Conservation (phyloP, 2,329 filamentous ascomycete species). For the Alternaria consortialis region DNA sequence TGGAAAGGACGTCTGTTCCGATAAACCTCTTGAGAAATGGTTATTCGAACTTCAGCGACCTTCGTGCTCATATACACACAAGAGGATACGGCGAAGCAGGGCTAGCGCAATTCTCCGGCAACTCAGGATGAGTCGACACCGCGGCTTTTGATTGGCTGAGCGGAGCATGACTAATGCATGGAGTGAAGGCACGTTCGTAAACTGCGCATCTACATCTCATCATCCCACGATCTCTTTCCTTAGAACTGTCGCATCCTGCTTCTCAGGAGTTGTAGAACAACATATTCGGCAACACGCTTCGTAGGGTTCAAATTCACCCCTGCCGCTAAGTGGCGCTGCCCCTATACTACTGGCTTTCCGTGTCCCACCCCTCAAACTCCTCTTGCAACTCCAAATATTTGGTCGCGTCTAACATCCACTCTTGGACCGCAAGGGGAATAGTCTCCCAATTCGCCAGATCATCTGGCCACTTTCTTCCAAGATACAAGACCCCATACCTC, state of each 20-base stretch:
- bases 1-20: background rate
- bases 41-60: background rate
- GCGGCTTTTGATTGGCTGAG: slow-evolving; percentile 15
- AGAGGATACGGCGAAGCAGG: background rate
- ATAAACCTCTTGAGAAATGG: background rate
- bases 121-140: slow-evolving; percentile 27
- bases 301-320: background rate
- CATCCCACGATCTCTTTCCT: background rate
- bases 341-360: background rate
- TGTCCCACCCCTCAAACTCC: background rate
- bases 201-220: background rate
- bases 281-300: background rate
- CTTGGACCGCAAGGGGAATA: background rate
- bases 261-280: background rate
- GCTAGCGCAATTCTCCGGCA: background rate
- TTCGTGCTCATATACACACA: background rate
- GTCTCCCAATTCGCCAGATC: background rate
- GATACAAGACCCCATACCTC: background rate
- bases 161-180: background rate
- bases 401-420: background rate
- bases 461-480: background rate
- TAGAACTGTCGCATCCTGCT: background rate
- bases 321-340: background rate
- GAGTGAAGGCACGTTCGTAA: background rate
- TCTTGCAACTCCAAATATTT: background rate